A percentile compares a stretch with the other conserved stretches of the same genome.
Conservation (phyloP, 2,329 filamentous ascomycete genomes). For the Fusarium sp. region DNA sequence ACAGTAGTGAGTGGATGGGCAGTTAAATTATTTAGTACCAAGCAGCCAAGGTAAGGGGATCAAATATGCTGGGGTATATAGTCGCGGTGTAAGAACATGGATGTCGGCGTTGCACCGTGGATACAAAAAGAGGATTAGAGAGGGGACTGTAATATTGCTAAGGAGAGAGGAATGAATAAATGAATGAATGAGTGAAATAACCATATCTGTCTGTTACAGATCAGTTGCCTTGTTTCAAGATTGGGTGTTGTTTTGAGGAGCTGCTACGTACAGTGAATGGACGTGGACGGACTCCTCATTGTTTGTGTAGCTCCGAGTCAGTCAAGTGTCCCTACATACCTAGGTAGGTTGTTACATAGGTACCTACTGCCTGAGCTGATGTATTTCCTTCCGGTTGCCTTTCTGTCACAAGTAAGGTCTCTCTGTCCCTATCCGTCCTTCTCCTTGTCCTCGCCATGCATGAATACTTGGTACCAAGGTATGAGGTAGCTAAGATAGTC, state of each 20-base stretch:
- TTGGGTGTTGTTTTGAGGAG: neutral
- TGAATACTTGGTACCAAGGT: neutral
- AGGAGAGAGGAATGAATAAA: constrained; percentile 8
- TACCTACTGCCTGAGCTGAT: neutral
- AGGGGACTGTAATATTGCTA: constrained; percentile 8
- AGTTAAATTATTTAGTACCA: constrained; percentile 43
- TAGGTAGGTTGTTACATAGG: too few species aligned
- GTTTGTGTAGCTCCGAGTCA: constrained; percentile 16
- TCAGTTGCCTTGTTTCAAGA: constrained; percentile 15
- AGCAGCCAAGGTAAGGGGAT: constrained; percentile 38
- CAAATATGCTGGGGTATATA: constrained; percentile 41
- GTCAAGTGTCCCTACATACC: neutral
- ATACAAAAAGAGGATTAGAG: constrained; percentile 31
- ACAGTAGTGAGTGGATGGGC: constrained; percentile 38
- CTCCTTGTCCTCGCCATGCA: neutral
- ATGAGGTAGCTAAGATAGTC: neutral
- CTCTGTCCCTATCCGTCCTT: constrained; percentile 1
- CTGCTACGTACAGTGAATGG: constrained; percentile 12
- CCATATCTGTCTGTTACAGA: neutral
- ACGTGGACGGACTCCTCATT: constrained; percentile 7
- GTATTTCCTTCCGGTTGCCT: neutral
- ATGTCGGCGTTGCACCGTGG: constrained; percentile 31
- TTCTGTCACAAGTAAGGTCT: neutral
- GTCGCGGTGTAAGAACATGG: constrained; percentile 40
- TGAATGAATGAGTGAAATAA: neutral